A percentile compares a stretch with the other conserved stretches of the same genome.
Conservation (phyloP, 1,284 basidiomycete genomes). For the Coniophora puteana region DNA sequence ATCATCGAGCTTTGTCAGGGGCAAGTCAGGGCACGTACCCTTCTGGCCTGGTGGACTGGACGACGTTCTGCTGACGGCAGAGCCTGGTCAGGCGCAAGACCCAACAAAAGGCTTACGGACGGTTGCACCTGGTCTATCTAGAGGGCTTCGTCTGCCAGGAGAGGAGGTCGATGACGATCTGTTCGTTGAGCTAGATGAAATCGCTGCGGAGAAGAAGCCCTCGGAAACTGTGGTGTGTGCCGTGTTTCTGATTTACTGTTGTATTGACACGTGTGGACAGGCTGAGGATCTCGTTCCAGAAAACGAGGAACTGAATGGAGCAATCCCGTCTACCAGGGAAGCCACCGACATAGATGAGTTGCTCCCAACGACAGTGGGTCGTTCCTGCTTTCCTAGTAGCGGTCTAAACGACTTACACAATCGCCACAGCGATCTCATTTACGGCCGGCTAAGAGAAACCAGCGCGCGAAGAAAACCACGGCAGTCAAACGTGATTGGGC, state of each 20-base stretch:
- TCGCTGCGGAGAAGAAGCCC: background rate
- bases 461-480: constrained; percentile 37
- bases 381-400: constrained; percentile 8
- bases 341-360: constrained; percentile 74
- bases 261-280: constrained; percentile 12
- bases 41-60: constrained; percentile 91
- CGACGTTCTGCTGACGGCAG: constrained; percentile 40
- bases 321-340: constrained; percentile 8
- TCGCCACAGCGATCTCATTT: constrained; percentile 52
- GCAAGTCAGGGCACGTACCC: constrained; percentile 89
- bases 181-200: constrained; percentile 36
- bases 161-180: constrained; percentile 46
- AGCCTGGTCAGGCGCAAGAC: constrained; percentile 29
- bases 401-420: constrained; percentile 8
- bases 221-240: constrained; percentile 9
- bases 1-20: constrained; percentile 81
- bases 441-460: constrained; percentile 42
- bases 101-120: constrained; percentile 48
- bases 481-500: constrained; percentile 94
- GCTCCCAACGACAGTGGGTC: constrained; percentile 74
- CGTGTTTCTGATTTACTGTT: constrained; percentile 1
- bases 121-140: constrained; percentile 57
- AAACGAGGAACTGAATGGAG: constrained; percentile 19
- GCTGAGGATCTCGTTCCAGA: constrained; percentile 9
- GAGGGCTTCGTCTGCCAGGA: constrained; percentile 66